A percentile compares a stretch with the other conserved stretches of the same genome.
Evolutionary conservation across 352 stramenopile genomes (phyloP).

Genomic region (Phytophthora colocasiae): DNA sequence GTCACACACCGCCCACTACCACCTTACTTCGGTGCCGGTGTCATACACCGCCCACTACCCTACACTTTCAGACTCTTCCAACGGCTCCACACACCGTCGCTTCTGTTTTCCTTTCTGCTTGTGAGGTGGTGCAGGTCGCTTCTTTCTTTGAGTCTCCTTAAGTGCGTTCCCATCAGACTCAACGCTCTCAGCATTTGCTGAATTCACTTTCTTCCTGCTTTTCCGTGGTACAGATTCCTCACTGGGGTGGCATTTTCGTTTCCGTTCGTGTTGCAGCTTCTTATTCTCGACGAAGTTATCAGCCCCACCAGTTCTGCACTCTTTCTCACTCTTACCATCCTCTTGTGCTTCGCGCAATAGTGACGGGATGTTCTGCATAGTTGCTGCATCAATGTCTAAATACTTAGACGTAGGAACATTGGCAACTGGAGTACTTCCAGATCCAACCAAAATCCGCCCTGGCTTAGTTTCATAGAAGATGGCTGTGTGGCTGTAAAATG

Average conservation of each 20-base stretch:
- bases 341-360: not conserved
- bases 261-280: not conserved
- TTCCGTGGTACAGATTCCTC: not conserved
- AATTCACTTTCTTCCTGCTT: not conserved
- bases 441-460: too few relatives aligned
- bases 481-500: constrained; percentile 2
- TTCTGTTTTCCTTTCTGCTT: constrained; percentile 1
- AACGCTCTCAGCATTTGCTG: not conserved
- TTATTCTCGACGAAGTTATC: not conserved
- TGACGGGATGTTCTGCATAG: constrained; percentile 3
- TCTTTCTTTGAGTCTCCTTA: not conserved
- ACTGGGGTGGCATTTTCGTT: too few relatives aligned
- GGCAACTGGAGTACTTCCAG: not conserved
- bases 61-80: constrained; percentile 2
- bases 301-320: constrained; percentile 4
- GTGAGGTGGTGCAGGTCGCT: not conserved
- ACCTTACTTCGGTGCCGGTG: constrained; percentile 5
- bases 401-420: constrained; percentile 1
- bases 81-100: not conserved
- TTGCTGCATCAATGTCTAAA: constrained; percentile 5
- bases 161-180: not conserved
- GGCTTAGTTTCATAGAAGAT: too few relatives aligned
- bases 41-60: constrained; percentile 9
- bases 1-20: too few relatives aligned
- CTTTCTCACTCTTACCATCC: not conserved